phyloP scores from a whole-genome alignment of 805 yeast genomes.

The Metahyphopichia silvanorum region DNA sequence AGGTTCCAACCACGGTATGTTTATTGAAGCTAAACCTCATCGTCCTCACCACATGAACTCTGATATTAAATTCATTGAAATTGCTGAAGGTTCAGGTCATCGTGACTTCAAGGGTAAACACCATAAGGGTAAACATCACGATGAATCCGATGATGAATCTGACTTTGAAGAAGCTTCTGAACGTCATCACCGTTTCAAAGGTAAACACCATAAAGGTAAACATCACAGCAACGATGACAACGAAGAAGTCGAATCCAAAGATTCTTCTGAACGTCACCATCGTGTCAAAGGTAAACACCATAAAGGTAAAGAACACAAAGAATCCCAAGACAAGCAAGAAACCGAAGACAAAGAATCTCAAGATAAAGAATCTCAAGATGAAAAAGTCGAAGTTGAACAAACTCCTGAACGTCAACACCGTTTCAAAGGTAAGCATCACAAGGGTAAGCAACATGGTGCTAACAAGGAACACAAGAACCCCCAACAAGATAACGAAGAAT shows the following conservation, averaged over 20 bases:
- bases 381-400: neutral
- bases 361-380: neutral
- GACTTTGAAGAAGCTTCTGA: constrained; percentile 1
- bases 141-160: constrained; percentile 1
- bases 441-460: neutral
- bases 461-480: constrained; percentile 1
- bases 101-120: constrained; percentile 1
- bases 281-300: neutral
- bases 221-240: neutral
- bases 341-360: neutral
- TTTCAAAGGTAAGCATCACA: constrained; percentile 1
- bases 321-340: neutral
- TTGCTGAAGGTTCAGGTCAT: neutral
- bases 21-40: neutral
- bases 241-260: constrained; percentile 1
- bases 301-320: neutral
- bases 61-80: no score
- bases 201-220: neutral
- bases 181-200: neutral
- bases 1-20: neutral
- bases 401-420: neutral
- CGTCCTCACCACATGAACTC: neutral
- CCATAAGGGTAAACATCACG: constrained; percentile 1
- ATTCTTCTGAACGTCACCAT: neutral
- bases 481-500: neutral